Evolutionary conservation across 2,329 filamentous ascomycete genomes (phyloP).

Genomic region (Tolypocladium capitatum): DNA sequence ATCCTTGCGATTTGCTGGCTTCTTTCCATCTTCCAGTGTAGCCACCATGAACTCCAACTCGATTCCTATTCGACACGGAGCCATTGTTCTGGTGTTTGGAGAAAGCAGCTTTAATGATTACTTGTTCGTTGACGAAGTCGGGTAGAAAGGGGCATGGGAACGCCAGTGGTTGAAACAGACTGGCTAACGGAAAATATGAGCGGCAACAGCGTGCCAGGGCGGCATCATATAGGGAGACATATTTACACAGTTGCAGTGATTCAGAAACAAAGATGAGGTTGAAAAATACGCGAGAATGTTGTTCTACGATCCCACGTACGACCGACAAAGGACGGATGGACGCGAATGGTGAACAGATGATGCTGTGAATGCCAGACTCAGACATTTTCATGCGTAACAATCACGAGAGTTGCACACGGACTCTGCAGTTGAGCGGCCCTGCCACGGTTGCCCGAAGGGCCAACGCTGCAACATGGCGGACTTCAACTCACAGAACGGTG

Average conservation of each 20-base stretch:
- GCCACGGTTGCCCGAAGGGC: background rate
- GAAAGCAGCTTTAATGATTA: too few species aligned
- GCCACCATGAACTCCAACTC: conserved; percentile 15
- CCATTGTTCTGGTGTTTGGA: background rate
- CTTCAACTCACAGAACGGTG: background rate
- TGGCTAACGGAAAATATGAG: background rate
- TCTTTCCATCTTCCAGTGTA: background rate
- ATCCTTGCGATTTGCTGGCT: conserved; percentile 1
- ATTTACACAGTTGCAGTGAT: background rate
- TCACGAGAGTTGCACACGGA: background rate
- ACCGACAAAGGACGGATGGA: background rate
- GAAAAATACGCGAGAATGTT: background rate
- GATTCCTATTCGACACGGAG: conserved; percentile 7
- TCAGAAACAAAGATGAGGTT: background rate
- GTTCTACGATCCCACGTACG: background rate
- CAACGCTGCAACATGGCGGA: background rate
- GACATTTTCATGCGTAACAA: background rate
- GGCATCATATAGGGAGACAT: background rate
- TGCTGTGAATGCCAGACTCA: background rate
- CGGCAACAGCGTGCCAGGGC: background rate
- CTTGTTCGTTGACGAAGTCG: background rate
- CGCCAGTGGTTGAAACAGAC: background rate
- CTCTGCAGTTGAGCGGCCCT: too few species aligned
- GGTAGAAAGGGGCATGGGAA: background rate
- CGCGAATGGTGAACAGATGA: background rate